phyloP scores from a whole-genome alignment of 306 rosid genomes.

The Vigna radiata region DNA sequence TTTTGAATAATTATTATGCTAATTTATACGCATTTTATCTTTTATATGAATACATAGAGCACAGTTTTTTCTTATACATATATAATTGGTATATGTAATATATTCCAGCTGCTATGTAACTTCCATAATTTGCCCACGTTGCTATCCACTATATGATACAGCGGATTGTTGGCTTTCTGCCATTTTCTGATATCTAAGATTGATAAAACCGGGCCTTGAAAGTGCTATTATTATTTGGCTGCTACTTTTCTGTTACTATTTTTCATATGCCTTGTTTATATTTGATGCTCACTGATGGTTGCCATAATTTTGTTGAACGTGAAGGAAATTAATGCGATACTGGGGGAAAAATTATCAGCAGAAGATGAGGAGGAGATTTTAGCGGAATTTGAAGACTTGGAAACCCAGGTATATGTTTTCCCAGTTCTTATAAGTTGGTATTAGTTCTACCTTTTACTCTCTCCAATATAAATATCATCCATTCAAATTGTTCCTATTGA shows the following conservation, averaged over 20 bases:
- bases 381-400: conserved; percentile 87
- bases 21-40: no score
- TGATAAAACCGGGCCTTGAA: background rate
- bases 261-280: conserved; percentile 16
- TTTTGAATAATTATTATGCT: no score
- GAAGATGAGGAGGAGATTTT: conserved; percentile 93
- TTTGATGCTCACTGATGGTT: conserved; percentile 32
- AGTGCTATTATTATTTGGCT: background rate
- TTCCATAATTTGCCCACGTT: no score
- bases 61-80: no score
- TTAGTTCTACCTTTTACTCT: background rate
- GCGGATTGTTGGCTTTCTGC: no score
- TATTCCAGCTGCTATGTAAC: no score
- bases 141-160: no score
- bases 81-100: no score
- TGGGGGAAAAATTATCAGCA: conserved; percentile 94
- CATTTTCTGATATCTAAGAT: no score
- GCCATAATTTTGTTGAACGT: conserved; percentile 43
- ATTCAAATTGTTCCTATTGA: conserved; percentile 17
- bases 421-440: conserved; percentile 4
- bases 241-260: background rate
- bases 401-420: conserved; percentile 66
- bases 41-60: no score
- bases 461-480: conserved; percentile 1
- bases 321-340: conserved; percentile 83